Evolutionary conservation across 2,329 filamentous ascomycete genomes (phyloP), one percentile per base, ranked within the genome.

Genomic region (Phialophora expanda): DNA sequence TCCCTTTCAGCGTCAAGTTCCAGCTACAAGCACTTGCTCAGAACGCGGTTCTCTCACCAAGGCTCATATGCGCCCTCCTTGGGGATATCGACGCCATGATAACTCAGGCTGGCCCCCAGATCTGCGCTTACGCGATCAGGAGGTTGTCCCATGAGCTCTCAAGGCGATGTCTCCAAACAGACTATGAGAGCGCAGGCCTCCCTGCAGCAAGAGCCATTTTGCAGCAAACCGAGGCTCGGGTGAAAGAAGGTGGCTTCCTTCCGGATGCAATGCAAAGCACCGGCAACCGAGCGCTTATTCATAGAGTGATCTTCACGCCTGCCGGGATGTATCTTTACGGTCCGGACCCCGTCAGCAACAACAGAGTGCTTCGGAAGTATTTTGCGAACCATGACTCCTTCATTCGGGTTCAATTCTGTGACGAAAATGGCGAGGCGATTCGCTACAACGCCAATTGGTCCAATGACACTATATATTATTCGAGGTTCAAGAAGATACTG

Each of bases 281-380:
- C 6, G 67, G 70, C 22, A 57, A 69, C 4, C 66, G 75, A 34
- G 81, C 81, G 0, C 79, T 79, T 73, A 79, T 89, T 4, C 82
- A 87, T 73, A 84, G 84, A 46, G 84, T 82, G 11, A 77, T 79
- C 41, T 83, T 91, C 9, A 90, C 87, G 0, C 89, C 89, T 0
- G 83, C 85, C 0, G 81, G 85, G 1, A 79, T 81, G 80, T 22
- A 79, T 67, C 74, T 84, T 4, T 76, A 78, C 62, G 83, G 83
- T 0, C 82, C 83, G 3, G 78, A 80, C 22, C 78, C 85, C 0
- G 90, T 92, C 73, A 85, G 85, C 6, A 88, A 86, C 65, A 93
- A 93, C 72, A 82, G 89, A 4, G 86, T 93, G 2, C 78, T 93
- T 17, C 85, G 90, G n/a, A 86, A 86, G 68, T 91, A 88, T 68